These are phyloP conservation scores for Neonectria magnoliae DNA, from an alignment of 2,329 filamentous ascomycete genomes.

Conservation along the genomic window DNA sequence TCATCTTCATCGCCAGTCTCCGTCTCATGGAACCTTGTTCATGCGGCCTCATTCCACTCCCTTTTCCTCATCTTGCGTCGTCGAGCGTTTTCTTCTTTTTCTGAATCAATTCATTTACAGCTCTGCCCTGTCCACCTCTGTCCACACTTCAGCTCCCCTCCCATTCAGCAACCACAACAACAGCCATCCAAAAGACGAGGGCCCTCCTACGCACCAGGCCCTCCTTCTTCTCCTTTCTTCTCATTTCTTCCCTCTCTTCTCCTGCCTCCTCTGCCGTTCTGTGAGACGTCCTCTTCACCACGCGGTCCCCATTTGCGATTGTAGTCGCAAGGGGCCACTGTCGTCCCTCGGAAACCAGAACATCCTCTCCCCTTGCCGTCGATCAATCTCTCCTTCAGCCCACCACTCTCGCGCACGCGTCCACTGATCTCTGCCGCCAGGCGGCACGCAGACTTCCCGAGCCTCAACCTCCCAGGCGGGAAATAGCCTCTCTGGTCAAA, in stretches of 20 bases:
- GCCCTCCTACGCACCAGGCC: conserved; percentile 26
- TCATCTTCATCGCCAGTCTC: conserved; percentile 29
- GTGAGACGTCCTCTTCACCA: conserved; percentile 31
- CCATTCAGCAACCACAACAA: conserved; percentile 40
- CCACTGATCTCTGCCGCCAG: conserved; percentile 42
- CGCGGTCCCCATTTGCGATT: conserved; percentile 11
- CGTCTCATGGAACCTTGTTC: conserved; percentile 27
- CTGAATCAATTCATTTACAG: conserved; percentile 46
- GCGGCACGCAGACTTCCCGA: conserved; percentile 41
- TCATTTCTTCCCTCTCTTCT: conserved; percentile 29
- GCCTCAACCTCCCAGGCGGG: conserved; percentile 36
- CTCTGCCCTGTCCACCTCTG: conserved; percentile 45
- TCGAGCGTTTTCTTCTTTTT: conserved; percentile 36
- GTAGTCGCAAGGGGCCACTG: conserved; percentile 11
- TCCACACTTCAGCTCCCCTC: conserved; percentile 41
- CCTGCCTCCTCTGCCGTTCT: conserved; percentile 35
- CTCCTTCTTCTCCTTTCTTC: conserved; percentile 22
- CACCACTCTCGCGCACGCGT: conserved; percentile 47
- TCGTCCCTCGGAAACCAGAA: conserved; percentile 36
- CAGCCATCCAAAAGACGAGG: conserved; percentile 30
- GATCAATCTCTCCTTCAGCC: conserved; percentile 46
- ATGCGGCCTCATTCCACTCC: conserved; percentile 35
- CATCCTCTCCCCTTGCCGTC: conserved; percentile 40
- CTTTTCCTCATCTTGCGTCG: conserved; percentile 33
- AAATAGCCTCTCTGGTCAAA: conserved; percentile 36